Conservation (phyloP, 495 filamentous ascomycete genomes). For the Oidiodendron maius region DNA sequence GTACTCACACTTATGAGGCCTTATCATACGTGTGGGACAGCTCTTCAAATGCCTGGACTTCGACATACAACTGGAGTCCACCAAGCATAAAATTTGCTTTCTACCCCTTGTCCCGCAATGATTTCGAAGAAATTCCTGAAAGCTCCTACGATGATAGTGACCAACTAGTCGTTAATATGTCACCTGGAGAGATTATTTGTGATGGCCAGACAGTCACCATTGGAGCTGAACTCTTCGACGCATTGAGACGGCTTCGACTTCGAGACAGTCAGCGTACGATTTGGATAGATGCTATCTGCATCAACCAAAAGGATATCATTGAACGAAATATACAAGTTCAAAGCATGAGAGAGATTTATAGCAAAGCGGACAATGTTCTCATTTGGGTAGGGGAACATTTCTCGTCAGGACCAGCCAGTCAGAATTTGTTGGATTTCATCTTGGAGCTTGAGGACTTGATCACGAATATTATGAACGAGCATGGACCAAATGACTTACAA, state of each 20-base stretch:
- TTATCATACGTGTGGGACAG: too few species aligned
- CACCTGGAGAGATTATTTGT: too few species aligned
- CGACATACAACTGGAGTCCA: too few species aligned
- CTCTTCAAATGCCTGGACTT: too few species aligned
- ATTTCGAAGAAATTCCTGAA: too few species aligned
- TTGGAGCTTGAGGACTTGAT: neutral
- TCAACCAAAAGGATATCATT: constrained; percentile 1
- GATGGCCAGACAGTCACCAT: neutral
- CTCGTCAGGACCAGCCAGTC: neutral
- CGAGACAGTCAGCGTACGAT: neutral
- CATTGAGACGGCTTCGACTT: neutral
- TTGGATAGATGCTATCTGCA: too few species aligned
- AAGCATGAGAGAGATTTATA: neutral
- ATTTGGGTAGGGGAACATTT: neutral
- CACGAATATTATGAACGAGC: neutral
- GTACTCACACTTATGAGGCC: too few species aligned
- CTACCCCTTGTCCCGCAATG: too few species aligned
- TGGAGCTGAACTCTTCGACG: neutral
- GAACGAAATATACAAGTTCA: neutral
- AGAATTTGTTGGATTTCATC: neutral
- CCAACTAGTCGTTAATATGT: neutral
- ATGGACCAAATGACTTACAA: neutral
- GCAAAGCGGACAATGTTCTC: neutral
- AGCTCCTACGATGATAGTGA: too few species aligned
- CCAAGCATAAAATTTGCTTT: too few species aligned